A percentile compares a stretch with the other conserved stretches of the same genome.
phyloP scores from a whole-genome alignment of 2,329 filamentous ascomycete genomes.

The Juglanconis sp. region DNA sequence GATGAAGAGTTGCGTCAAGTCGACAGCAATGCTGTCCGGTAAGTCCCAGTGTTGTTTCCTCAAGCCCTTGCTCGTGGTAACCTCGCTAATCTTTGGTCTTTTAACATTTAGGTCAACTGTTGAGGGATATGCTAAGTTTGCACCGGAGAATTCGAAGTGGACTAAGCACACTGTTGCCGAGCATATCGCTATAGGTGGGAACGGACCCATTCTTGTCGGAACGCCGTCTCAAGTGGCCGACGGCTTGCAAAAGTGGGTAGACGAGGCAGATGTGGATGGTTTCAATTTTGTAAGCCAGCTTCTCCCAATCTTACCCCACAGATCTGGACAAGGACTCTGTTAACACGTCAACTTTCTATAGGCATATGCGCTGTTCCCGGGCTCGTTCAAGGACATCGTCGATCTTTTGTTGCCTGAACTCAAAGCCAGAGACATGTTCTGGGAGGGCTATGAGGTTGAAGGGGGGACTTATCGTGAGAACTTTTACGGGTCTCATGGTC shows the following conservation, averaged over 20 bases:
- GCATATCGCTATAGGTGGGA: slow-evolving; percentile 65
- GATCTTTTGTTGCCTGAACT: slow-evolving; percentile 63
- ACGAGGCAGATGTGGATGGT: slow-evolving; percentile 68
- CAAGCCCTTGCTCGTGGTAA: neutral
- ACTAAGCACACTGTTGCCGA: slow-evolving; percentile 68
- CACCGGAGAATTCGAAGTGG: slow-evolving; percentile 51
- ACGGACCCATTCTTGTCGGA: slow-evolving; percentile 63
- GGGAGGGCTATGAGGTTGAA: slow-evolving; percentile 43
- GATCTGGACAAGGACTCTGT: neutral
- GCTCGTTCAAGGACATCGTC: slow-evolving; percentile 65
- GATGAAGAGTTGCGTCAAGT: slow-evolving; percentile 37
- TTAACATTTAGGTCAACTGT: slow-evolving; percentile 19
- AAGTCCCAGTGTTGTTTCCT: slow-evolving; percentile 17
- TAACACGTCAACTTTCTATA: slow-evolving; percentile 5
- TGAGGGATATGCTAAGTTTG: slow-evolving; percentile 15
- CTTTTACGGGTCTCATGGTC: slow-evolving; percentile 34
- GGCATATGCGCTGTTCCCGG: slow-evolving; percentile 48
- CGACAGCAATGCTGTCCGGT: slow-evolving; percentile 40
- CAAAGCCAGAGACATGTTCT: slow-evolving; percentile 54
- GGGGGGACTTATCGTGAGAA: slow-evolving; percentile 43
- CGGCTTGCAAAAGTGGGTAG: slow-evolving; percentile 63
- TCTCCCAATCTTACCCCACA: neutral
- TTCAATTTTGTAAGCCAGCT: slow-evolving; percentile 62
- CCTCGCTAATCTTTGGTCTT: neutral
- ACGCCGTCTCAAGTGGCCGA: slow-evolving; percentile 64